phyloP scores from a whole-genome alignment of 75 land plant genomes.

The Cupressus sempervirens region DNA sequence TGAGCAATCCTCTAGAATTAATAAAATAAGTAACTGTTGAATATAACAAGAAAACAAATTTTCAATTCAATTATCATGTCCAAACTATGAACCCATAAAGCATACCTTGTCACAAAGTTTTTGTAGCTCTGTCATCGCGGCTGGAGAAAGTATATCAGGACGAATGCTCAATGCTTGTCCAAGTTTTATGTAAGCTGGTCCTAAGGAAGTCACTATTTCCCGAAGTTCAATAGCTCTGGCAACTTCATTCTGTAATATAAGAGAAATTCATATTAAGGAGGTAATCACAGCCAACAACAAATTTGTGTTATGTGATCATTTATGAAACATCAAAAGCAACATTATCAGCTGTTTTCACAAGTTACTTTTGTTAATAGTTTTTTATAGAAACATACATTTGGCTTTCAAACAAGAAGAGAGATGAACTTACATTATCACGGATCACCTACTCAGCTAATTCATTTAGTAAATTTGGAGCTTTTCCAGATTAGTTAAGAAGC shows the following conservation, averaged over 20 bases:
- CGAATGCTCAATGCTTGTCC: constrained; percentile 99
- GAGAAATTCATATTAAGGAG: not conserved
- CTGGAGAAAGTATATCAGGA: constrained; percentile 97
- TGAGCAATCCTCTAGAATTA: not conserved
- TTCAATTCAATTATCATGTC: not conserved
- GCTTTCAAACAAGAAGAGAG: not conserved
- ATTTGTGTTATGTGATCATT: not conserved
- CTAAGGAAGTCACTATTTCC: constrained; percentile 96
- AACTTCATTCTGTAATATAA: constrained; percentile 80
- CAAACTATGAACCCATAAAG: not conserved
- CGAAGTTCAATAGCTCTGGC: constrained; percentile 94
- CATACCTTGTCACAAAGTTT: constrained; percentile 98
- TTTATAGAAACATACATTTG: not conserved
- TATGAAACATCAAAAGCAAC: not conserved
- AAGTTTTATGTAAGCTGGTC: constrained; percentile 98
- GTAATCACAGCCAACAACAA: not conserved
- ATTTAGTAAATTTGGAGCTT: not conserved
- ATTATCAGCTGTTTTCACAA: not conserved
- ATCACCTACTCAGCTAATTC: not conserved
- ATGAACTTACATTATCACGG: not conserved
- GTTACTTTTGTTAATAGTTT: not conserved
- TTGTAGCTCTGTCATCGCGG: constrained; percentile 96
- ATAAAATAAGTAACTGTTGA: not conserved
- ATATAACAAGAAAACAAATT: constrained; percentile 1
- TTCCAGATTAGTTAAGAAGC: not conserved